Evolutionary conservation across 441 rosid species (phyloP).

Genomic region (Erodium chrysanthum): DNA sequence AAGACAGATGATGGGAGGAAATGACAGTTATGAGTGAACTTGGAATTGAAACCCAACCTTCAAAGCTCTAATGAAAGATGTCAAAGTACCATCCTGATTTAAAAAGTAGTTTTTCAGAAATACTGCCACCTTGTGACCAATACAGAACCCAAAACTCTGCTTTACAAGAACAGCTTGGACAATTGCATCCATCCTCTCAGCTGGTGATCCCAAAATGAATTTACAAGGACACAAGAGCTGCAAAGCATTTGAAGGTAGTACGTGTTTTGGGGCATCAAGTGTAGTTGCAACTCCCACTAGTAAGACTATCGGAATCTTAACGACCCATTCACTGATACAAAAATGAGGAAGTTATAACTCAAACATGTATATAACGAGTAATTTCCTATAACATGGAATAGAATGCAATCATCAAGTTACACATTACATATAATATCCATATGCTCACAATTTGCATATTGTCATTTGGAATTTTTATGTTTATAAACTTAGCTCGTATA

Average conservation of each 20-base stretch:
- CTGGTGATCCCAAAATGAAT: constrained; percentile 66
- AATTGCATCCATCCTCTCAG: constrained; percentile 77
- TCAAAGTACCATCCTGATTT: constrained; percentile 76
- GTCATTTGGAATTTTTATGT: background rate
- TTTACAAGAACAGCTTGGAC: constrained; percentile 68
- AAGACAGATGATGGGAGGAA: background rate
- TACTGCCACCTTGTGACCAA: constrained; percentile 65
- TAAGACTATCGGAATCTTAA: constrained; percentile 65
- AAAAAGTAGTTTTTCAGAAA: constrained; percentile 67
- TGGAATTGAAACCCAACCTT: constrained; percentile 43
- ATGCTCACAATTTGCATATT: background rate
- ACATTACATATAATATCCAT: background rate
- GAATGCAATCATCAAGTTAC: background rate
- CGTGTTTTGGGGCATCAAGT: constrained; percentile 51
- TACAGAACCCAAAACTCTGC: constrained; percentile 52
- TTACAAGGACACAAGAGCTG: constrained; percentile 51
- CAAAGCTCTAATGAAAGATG: constrained; percentile 70
- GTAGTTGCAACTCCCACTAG: constrained; percentile 87
- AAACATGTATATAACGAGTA: constrained; percentile 6
- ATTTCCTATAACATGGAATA: background rate
- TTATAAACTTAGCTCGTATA: background rate
- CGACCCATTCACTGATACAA: constrained; percentile 66
- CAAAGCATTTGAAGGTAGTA: constrained; percentile 51
- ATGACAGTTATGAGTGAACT: background rate
- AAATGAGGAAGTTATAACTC: constrained; percentile 13